Evolutionary conservation across 2,329 filamentous ascomycete species (phyloP).

Genomic region (Ilyonectria mors-panacis): DNA sequence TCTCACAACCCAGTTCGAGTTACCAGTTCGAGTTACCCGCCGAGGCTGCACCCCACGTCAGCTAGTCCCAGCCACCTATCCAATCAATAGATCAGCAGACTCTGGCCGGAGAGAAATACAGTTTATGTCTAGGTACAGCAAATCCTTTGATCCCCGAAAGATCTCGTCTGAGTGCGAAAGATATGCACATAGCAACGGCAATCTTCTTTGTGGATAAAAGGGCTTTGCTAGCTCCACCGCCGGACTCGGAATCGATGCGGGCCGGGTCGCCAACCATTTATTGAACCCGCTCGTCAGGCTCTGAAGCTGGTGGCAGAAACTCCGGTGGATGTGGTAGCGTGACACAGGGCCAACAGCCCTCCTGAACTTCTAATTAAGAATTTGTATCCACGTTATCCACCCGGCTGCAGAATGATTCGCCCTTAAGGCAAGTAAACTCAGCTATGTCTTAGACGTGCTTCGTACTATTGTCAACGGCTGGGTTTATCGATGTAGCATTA

Average conservation of each 20-base stretch:
- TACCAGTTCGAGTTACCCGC: not conserved
- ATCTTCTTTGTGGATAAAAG: no score
- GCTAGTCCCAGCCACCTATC: not conserved
- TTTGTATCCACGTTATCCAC: not conserved
- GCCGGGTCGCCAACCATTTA: no score
- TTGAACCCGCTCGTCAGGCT: no score
- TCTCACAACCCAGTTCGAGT: not conserved
- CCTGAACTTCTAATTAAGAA: not conserved
- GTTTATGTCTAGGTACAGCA: no score
- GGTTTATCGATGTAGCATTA: not conserved
- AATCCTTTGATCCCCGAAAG: no score
- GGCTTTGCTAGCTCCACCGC: no score
- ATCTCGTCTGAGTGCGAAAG: no score
- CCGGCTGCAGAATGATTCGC: not conserved
- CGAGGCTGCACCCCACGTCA: not conserved
- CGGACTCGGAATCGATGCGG: not conserved
- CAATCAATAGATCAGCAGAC: not conserved
- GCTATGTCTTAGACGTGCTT: not conserved
- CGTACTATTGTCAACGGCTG: not conserved
- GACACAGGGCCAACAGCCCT: not conserved
- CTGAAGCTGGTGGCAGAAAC: not conserved
- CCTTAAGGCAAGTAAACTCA: not conserved
- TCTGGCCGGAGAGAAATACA: not conserved
- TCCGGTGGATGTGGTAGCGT: not conserved
- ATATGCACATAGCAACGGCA: no score